Evolutionary conservation across 139 green algal species (phyloP).

Genomic region (Raphidocelis subcapitata): DNA sequence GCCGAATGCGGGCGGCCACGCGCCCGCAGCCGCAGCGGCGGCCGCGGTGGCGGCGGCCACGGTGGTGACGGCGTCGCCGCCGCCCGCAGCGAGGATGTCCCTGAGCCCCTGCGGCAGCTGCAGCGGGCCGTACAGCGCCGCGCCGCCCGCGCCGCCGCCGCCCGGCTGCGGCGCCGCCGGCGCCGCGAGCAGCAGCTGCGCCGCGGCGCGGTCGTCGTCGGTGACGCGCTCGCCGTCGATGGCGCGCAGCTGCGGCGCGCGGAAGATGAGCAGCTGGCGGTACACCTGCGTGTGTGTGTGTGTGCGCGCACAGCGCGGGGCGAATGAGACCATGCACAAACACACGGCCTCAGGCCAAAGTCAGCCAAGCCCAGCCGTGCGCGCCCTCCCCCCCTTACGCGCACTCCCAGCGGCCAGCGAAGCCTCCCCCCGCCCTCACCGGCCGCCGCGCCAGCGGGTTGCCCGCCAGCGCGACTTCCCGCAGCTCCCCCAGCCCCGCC

Average conservation of each 20-base stretch:
- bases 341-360: neutral
- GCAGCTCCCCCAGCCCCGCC: slow-evolving; percentile 33
- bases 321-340: neutral
- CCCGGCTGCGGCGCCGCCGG: neutral
- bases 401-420: neutral
- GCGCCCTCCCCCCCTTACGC: neutral
- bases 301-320: too few relatives aligned
- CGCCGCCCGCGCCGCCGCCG: neutral
- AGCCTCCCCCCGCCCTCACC: neutral
- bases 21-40: too few relatives aligned
- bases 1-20: too few relatives aligned
- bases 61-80: too few relatives aligned
- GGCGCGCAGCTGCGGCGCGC: slow-evolving; percentile 34
- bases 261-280: slow-evolving; percentile 41
- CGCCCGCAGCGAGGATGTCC: neutral
- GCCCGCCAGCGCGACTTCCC: slow-evolving; percentile 55
- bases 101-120: neutral
- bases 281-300: slow-evolving; percentile 46
- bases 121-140: neutral
- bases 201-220: slow-evolving; percentile 48
- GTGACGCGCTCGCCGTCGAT: slow-evolving; percentile 49
- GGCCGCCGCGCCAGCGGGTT: slow-evolving; percentile 63
- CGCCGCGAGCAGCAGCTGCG: slow-evolving; percentile 22
- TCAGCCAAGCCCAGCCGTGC: neutral
- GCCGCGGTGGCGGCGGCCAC: too few relatives aligned